Base-by-base conservation (phyloP, 164 flowering plant genomes). In the Kingdonia uniflora region DNA sequence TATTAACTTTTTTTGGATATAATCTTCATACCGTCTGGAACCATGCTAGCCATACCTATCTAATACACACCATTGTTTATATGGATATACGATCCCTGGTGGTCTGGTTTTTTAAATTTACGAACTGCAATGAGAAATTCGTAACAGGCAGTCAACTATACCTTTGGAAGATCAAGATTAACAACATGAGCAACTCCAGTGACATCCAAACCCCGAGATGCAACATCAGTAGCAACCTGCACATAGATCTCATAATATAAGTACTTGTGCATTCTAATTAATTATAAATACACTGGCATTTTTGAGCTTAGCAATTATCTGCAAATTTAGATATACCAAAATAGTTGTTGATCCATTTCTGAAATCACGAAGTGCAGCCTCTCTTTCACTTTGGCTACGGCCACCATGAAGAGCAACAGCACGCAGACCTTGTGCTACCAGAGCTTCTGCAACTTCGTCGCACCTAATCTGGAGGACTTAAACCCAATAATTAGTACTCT, bases 321-420 rank as follows among this genome's bases (percentile, higher is more conserved):
- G n/a, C n/a, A n/a, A n/a, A n/a, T 39, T 20, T 35, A 25, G 22
- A 25, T 19, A n/a, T 78, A 80, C 86, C 80, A 80, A 69, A 44
- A 80, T 78, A 59, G 66, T 71, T 6, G 74, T 74, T 26, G 82
- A 62, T 22, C 82, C 80, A 67, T 58, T 74, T 53, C 86, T 70
- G 62, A 80, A 80, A 64, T 76, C 73, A 52, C 70, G 71, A 19
- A 80, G 74, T 8, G 86, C 86, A 40, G 78, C 72, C 62, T 80
- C 86, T 66, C 86, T 70, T 69, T 80, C 86, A 62, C 61, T 71
- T 68, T 80, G 86, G 62, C 76, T 80, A 19, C 86, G 80, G 21
- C 86, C 86, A 49, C 86, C 86, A 74, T 80, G 86, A 65, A 80
- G 81, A 63, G 80, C 73, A 70, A 74, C 82, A 23, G 86, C 86